These are phyloP conservation scores for Fusarium mangiferae DNA, from an alignment of 2,329 filamentous ascomycete species.

Conservation along the genomic window DNA sequence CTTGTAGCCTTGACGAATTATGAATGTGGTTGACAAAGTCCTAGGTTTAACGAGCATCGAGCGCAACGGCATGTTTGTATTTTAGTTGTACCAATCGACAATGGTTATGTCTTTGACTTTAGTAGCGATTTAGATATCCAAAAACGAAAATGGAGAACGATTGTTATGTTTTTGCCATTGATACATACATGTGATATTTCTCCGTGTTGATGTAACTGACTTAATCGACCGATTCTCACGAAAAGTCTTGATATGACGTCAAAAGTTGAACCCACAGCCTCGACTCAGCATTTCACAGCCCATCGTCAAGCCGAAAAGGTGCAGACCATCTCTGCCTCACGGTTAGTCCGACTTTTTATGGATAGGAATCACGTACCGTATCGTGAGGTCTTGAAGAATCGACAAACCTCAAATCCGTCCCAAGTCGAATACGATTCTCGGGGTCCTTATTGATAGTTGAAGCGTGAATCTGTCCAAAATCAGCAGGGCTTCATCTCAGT, in stretches of 20 bases:
- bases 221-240: no score
- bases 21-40: slow-evolving; percentile 1
- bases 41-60: slow-evolving; percentile 3
- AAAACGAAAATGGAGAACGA: not conserved
- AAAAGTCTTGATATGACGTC: not conserved
- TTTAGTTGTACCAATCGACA: not conserved
- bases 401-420: slow-evolving; percentile 27
- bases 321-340: slow-evolving; percentile 2
- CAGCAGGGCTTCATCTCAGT: not conserved
- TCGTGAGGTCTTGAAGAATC: slow-evolving; percentile 25
- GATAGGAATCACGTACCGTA: not conserved
- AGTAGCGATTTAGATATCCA: not conserved
- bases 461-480: slow-evolving; percentile 5
- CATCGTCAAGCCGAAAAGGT: slow-evolving; percentile 7
- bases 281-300: not conserved
- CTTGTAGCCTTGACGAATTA: slow-evolving; percentile 1
- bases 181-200: not conserved
- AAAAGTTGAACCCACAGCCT: not conserved
- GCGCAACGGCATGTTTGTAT: not conserved
- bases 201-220: not conserved
- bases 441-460: slow-evolving; percentile 27
- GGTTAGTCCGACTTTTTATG: not conserved
- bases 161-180: not conserved
- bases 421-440: slow-evolving; percentile 20
- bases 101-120: not conserved